Evolutionary conservation across 345 rosid species (phyloP).

Genomic region (Xanthoceras sorbifolium): DNA sequence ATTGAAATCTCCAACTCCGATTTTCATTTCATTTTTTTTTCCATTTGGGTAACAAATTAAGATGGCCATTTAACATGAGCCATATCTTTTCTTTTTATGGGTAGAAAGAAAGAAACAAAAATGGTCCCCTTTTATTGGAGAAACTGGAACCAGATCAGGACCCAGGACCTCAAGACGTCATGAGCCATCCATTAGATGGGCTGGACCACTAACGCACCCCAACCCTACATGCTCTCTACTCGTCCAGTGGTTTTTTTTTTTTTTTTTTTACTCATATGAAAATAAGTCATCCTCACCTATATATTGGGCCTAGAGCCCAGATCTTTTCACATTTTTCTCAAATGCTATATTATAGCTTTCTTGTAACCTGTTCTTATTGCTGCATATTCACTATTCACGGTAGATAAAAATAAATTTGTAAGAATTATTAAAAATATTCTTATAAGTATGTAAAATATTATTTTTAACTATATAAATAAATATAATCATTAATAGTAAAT

Average conservation of each 20-base stretch:
- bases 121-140: background rate
- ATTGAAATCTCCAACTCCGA: background rate
- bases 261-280: too few relatives aligned
- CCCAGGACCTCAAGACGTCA: background rate
- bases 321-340: background rate
- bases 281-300: background rate
- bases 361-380: too few relatives aligned
- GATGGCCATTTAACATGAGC: background rate
- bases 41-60: background rate
- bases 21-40: background rate
- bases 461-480: too few relatives aligned
- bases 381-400: too few relatives aligned
- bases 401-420: too few relatives aligned
- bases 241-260: too few relatives aligned
- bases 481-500: too few relatives aligned
- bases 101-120: background rate
- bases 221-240: background rate
- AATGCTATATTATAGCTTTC: background rate
- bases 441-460: too few relatives aligned
- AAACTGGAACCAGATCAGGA: conserved; percentile 2
- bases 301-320: conserved; percentile 6
- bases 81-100: background rate
- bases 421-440: too few relatives aligned
- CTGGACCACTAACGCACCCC: conserved; percentile 26
- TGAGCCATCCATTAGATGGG: conserved; percentile 10